Base-by-base conservation (phyloP, 371 early-diverging fungal species). In the Apophysomyces ossiformis region DNA sequence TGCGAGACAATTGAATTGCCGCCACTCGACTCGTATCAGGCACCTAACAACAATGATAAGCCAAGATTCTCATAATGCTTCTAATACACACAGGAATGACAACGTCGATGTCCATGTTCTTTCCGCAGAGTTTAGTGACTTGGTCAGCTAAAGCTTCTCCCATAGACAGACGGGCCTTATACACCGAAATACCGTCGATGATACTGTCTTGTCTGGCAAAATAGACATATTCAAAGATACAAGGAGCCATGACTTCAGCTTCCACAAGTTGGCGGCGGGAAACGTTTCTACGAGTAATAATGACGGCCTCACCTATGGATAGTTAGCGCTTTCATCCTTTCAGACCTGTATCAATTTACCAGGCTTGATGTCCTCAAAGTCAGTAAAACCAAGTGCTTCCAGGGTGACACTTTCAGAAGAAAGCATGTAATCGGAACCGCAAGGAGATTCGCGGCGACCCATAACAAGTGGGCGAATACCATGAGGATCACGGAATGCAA, bases 221-320 rank as follows among this genome's bases (percentile, higher is more conserved):
- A 84, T 99, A 94, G 56, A 99, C 98, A 73, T 94, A 97, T 83
- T 99, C 99, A 72, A 99, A 99, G 73, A 99, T 94, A 78, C 98
- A 98, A 35, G 98, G 99, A 13, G 96, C 85, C 57, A 94, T 90
- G 2, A 73, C 36, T 13, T 81, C 73, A 38, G 83, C 68, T 8
- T 80, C 71, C 9, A 88, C 83, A 71, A 91, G 77, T 56, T 88
- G 85, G n/a, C 92, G 87, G 37, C 85, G 83, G 26, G 85, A 82
- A 13, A 95, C 77, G 0, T 85, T 84, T 16, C 82, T 77, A 63
- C 89, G 87, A 54, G 93, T 93, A 50, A 97, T 90, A 65, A 99
- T 96, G 32, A 97, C 77, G 0, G 95, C 96, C 79, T 99, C 96
- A 56, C 95, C 84, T 69, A 41, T 11, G 12, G n/a, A 58, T 13